A percentile compares a stretch with the other conserved stretches of the same genome.
Conservation (phyloP, 1,139 yeast species). For the Barnettozyma hawaiiensis region DNA sequence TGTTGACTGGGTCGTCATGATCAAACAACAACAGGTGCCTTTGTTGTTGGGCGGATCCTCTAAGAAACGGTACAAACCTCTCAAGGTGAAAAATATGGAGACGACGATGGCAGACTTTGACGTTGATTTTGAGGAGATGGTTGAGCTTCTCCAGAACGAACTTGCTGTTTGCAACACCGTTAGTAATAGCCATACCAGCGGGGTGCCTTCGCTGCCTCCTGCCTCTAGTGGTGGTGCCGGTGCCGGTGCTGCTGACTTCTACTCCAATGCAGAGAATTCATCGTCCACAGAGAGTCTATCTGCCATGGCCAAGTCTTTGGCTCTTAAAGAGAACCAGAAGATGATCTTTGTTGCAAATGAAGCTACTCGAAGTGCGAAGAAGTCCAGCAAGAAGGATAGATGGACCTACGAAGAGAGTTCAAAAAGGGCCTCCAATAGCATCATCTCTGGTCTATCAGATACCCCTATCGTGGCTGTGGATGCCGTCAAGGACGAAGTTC, state of each 20-base stretch:
- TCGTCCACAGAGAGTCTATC: slow-evolving; percentile 23
- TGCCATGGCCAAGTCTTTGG: slow-evolving; percentile 18
- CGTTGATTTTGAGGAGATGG: slow-evolving; percentile 60
- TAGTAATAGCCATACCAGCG: slow-evolving; percentile 14
- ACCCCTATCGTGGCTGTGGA: slow-evolving; percentile 78
- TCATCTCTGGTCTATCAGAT: slow-evolving; percentile 48
- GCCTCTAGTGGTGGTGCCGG: slow-evolving; percentile 10
- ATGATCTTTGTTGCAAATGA: slow-evolving; percentile 59
- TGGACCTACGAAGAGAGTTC: slow-evolving; percentile 80
- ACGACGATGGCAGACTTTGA: slow-evolving; percentile 60
- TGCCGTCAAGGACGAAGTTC: slow-evolving; percentile 67
- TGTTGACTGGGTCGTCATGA: slow-evolving; percentile 66
- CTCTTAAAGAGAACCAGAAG: slow-evolving; percentile 40
- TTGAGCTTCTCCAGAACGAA: slow-evolving; percentile 44
- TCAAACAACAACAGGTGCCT: slow-evolving; percentile 51
- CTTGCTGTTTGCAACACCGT: slow-evolving; percentile 25
- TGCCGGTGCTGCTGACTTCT: slow-evolving; percentile 21
- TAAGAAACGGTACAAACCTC: slow-evolving; percentile 61
- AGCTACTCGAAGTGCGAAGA: slow-evolving; percentile 63
- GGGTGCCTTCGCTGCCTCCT: background rate
- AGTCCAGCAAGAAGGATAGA: slow-evolving; percentile 69
- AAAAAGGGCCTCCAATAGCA: slow-evolving; percentile 49
- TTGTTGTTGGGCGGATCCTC: slow-evolving; percentile 19
- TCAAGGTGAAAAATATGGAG: slow-evolving; percentile 60
- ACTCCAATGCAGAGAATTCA: slow-evolving; percentile 24